phyloP scores from a whole-genome alignment of 352 stramenopile species.

The Phytophthora citrophthora region DNA sequence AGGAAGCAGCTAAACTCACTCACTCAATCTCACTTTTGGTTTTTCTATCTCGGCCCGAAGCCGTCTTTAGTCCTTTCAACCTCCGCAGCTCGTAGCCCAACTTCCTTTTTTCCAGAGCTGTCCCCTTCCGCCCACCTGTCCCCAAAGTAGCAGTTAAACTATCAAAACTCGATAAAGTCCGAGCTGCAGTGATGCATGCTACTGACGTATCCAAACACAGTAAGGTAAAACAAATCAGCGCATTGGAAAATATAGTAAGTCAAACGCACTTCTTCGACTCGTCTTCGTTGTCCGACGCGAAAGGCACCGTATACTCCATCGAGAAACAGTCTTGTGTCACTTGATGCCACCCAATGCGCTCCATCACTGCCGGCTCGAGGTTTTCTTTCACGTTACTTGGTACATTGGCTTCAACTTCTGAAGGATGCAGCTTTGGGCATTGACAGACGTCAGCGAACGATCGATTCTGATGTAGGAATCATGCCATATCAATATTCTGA shows the following conservation, averaged over 20 bases:
- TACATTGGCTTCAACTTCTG: constrained; percentile 1
- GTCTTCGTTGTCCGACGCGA: not conserved
- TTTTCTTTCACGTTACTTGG: constrained; percentile 4
- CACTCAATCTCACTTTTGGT: too few species aligned
- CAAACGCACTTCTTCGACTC: not conserved
- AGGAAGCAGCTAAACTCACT: too few species aligned
- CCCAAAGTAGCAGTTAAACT: not conserved
- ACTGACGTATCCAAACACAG: not conserved
- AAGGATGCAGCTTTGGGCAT: not conserved
- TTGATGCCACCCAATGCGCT: not conserved
- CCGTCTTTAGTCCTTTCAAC: too few species aligned
- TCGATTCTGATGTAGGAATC: constrained; percentile 3
- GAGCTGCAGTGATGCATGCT: not conserved
- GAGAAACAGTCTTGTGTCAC: not conserved
- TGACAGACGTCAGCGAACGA: constrained; percentile 3
- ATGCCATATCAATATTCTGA: constrained; percentile 1
- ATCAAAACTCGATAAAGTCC: not conserved
- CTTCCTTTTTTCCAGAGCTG: not conserved
- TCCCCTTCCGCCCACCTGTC: too few species aligned
- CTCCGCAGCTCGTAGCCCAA: too few species aligned
- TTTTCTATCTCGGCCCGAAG: too few species aligned
- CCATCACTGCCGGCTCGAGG: not conserved
- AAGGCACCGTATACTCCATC: not conserved
- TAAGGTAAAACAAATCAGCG: not conserved
- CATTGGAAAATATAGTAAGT: not conserved